Base-by-base conservation (phyloP, 163 green algal species). In the Coccomyxa subellipsoidea region DNA sequence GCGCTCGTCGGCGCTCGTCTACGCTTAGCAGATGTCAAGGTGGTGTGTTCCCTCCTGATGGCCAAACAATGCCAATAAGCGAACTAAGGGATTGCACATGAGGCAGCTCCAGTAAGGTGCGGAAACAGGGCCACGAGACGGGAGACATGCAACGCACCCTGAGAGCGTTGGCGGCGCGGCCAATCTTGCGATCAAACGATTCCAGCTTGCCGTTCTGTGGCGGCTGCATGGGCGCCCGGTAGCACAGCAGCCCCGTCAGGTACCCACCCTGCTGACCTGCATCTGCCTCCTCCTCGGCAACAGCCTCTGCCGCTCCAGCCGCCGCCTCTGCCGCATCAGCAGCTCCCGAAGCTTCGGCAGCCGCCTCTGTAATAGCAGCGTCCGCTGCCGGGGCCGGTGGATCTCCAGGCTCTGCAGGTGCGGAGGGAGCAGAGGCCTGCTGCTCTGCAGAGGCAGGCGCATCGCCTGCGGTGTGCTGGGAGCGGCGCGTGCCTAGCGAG, bases 131-230 rank as follows among this genome's bases (percentile, higher is more conserved):
- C 47, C 23, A 1, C 47, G 23, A 59, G 47, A 59, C 47, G 23
- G 47, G 47, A 1, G 23, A 59, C 21, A 21, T 59, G 47, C 47
- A 59, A 59, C 66, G 4, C n/a, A 73, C 66, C 66, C n/a, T 73
- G 66, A 77, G 70, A 27, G 70, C 31, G 25, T 77, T 47, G 32
- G 70, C 32, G 2, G 70, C 70, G 31, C 70, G 70, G 31, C 76
- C 76, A 70, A 80, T 80, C 10, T 66, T 59, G 31, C 76, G 27
- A 37, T 80, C 76, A 36, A 80, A 80, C 25, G 36, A 69, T 29
- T 80, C 76, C 38, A 80, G 37, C 38, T 80, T 80, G 38, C 70
- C 32, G 70, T 9, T 38, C 70, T 38, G 32, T 9, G 2, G 34
- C 70, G 70, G 70, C 70, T 27, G 32, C 32, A 39, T 38, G 32